phyloP scores from a whole-genome alignment of 768 basidiomycete genomes.

The Tricholoma furcatifolium region DNA sequence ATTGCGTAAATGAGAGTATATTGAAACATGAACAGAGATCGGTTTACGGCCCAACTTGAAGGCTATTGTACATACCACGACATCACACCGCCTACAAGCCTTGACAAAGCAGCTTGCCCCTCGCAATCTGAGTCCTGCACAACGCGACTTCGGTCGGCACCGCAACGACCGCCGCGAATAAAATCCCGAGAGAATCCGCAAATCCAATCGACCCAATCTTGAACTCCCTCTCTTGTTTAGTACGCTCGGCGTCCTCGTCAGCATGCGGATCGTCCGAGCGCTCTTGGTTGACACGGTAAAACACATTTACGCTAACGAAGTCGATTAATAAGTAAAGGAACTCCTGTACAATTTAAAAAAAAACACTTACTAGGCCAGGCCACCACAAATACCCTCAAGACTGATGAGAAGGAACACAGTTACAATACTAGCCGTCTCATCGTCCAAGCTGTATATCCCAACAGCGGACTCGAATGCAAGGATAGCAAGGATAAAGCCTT shows the following conservation, averaged over 20 bases:
- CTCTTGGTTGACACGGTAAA: constrained; percentile 81
- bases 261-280: constrained; percentile 46
- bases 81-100: constrained; percentile 39
- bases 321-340: too few species aligned
- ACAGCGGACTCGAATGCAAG: constrained; percentile 59
- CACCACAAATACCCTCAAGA: constrained; percentile 90
- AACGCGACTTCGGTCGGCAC: constrained; percentile 75
- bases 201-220: constrained; percentile 90
- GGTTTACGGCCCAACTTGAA: too few species aligned
- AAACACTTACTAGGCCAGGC: constrained; percentile 78
- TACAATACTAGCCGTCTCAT: constrained; percentile 41
- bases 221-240: constrained; percentile 81
- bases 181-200: constrained; percentile 75
- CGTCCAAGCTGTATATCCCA: constrained; percentile 49
- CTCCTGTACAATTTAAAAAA: not conserved
- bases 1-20: too few species aligned
- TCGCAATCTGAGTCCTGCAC: constrained; percentile 68
- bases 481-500: constrained; percentile 54
- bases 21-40: too few species aligned
- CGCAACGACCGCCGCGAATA: constrained; percentile 61
- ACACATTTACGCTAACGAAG: constrained; percentile 74
- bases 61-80: too few species aligned
- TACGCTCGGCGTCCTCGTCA: constrained; percentile 52
- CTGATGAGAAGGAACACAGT: constrained; percentile 77
- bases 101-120: constrained; percentile 72